Percentiles rank a stretch among this genome's conserved stretches.
These are phyloP conservation scores for Phytophthora boehmeriae DNA, from an alignment of 352 stramenopile species.

Conservation along the genomic window DNA sequence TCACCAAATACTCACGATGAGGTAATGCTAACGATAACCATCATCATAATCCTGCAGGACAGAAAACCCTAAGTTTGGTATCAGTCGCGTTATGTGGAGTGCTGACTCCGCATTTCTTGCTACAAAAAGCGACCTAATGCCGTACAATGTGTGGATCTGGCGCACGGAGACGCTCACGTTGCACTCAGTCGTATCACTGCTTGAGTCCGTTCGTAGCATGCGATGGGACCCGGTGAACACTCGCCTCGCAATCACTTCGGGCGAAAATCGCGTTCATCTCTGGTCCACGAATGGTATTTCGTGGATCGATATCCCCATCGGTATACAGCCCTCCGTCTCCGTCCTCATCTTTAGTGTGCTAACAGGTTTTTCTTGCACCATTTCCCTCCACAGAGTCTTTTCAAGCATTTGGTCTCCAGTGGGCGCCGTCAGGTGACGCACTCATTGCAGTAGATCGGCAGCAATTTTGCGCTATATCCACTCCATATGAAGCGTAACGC, in stretches of 20 bases:
- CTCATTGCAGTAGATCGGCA: conserved; percentile 63
- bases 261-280: conserved; percentile 69
- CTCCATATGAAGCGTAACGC: background rate
- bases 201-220: conserved; percentile 63
- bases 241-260: conserved; percentile 66
- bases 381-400: conserved; percentile 53
- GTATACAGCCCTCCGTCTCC: conserved; percentile 35
- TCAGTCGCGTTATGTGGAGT: conserved; percentile 73
- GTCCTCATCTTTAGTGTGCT: background rate
- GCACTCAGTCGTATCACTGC: conserved; percentile 66
- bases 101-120: conserved; percentile 70
- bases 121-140: conserved; percentile 84
- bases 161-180: conserved; percentile 74
- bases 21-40: background rate
- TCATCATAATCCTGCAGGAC: conserved; percentile 40
- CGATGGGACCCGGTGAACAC: conserved; percentile 60
- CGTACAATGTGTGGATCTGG: conserved; percentile 88
- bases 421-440: conserved; percentile 55
- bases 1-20: background rate
- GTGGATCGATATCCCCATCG: conserved; percentile 69
- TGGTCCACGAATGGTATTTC: conserved; percentile 70
- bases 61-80: conserved; percentile 74
- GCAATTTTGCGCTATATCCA: conserved; percentile 60
- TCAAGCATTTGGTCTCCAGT: conserved; percentile 70
- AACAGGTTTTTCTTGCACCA: background rate